These are phyloP conservation scores for Arbutus unedo DNA, from an alignment of 148 eudicot genomes.

Conservation along the genomic window DNA sequence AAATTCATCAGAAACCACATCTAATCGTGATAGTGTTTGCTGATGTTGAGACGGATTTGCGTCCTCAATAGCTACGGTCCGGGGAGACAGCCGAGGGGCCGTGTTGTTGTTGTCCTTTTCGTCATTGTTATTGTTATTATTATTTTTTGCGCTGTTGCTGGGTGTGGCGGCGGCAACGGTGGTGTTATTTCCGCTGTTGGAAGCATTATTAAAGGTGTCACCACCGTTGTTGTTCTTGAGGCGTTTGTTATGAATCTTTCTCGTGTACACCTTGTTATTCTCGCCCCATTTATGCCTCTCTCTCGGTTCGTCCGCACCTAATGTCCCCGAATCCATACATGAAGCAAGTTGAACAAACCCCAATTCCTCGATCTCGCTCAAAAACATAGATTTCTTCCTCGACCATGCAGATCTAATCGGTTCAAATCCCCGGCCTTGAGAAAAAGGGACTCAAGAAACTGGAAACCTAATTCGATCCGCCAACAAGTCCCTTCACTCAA, in stretches of 20 bases:
- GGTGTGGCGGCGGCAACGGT: background rate
- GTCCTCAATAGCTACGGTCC: slow-evolving; percentile 18
- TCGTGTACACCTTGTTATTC: slow-evolving; percentile 32
- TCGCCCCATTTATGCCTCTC: slow-evolving; percentile 34
- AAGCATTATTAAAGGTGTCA: background rate
- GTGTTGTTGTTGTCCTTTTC: background rate
- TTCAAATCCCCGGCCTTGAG: background rate
- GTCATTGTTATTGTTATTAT: background rate
- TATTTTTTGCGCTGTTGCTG: background rate
- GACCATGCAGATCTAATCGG: slow-evolving; percentile 4
- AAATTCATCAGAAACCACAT: slow-evolving; percentile 31
- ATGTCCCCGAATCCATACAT: slow-evolving; percentile 42
- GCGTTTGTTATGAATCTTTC: slow-evolving; percentile 19
- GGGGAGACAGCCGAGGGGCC: slow-evolving; percentile 12
- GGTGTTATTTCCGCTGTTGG: background rate
- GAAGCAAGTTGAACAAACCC: slow-evolving; percentile 21
- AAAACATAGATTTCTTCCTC: slow-evolving; percentile 10
- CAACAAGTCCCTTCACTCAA: background rate
- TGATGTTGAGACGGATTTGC: slow-evolving; percentile 26
- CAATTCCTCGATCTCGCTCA: slow-evolving; percentile 12
- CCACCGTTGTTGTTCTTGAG: background rate
- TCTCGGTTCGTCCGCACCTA: slow-evolving; percentile 24
- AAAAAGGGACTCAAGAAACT: background rate
- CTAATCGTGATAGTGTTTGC: slow-evolving; percentile 12
- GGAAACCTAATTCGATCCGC: background rate